A percentile compares a stretch with the other conserved stretches of the same genome.
Evolutionary conservation across 805 yeast species (phyloP).

Genomic region (Lipomyces chichibuensis): DNA sequence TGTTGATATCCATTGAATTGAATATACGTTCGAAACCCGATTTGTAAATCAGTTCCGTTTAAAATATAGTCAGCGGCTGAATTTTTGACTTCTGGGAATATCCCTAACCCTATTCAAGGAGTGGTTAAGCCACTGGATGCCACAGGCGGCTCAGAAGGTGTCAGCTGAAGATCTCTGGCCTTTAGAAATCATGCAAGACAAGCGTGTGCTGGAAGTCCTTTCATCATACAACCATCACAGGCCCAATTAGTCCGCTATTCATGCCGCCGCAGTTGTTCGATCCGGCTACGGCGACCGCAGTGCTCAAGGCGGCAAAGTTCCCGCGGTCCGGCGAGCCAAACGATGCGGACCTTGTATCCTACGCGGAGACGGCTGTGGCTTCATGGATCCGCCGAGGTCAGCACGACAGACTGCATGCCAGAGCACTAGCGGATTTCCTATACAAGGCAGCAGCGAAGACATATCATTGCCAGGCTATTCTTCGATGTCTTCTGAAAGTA

Average conservation of each 20-base stretch:
- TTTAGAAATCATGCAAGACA: not conserved
- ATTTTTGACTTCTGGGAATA: not conserved
- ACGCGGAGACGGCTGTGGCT: slow-evolving; percentile 25
- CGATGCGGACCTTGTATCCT: slow-evolving; percentile 24
- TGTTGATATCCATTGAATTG: not conserved
- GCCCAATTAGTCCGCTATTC: slow-evolving; percentile 2
- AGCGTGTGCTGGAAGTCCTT: not conserved
- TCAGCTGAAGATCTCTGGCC: too few relatives aligned
- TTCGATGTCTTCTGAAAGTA: slow-evolving; percentile 28
- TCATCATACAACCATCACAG: not conserved
- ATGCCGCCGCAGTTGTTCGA: slow-evolving; percentile 29
- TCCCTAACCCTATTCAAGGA: not conserved
- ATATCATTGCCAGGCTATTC: slow-evolving; percentile 29
- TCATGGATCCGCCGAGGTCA: slow-evolving; percentile 25
- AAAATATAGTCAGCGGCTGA: not conserved
- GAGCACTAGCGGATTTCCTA: slow-evolving; percentile 28
- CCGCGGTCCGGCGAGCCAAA: slow-evolving; percentile 34
- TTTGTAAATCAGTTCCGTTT: not conserved
- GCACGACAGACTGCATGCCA: slow-evolving; percentile 27
- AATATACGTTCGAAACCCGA: not conserved
- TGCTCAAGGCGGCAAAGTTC: slow-evolving; percentile 26
- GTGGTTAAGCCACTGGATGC: not conserved
- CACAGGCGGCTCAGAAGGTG: too few relatives aligned
- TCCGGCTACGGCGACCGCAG: slow-evolving; percentile 25
- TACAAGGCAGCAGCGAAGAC: slow-evolving; percentile 35